Percentiles rank a stretch among this genome's conserved stretches.
phyloP scores from a whole-genome alignment of 306 rosid species.

The Medicago arabica region DNA sequence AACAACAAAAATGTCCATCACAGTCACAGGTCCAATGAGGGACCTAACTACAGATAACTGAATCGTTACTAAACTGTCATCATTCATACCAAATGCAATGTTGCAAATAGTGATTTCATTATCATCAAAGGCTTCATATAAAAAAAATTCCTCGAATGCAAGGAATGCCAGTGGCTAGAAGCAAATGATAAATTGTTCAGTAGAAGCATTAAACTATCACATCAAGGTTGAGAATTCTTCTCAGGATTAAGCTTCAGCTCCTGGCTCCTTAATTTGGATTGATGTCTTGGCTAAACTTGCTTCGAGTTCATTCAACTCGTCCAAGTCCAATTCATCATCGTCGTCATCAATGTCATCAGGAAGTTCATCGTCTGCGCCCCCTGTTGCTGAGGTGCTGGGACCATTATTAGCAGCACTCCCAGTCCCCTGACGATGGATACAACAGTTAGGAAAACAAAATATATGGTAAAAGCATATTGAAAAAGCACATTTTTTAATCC shows the following conservation, averaged over 20 bases:
- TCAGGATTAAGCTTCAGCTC: constrained; percentile 56
- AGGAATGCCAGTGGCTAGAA: constrained; percentile 31
- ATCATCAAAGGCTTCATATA: constrained; percentile 44
- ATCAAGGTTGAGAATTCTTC: constrained; percentile 1
- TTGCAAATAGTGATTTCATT: constrained; percentile 37
- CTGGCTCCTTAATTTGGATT: constrained; percentile 66
- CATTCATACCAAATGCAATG: constrained; percentile 17
- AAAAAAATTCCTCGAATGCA: constrained; percentile 39
- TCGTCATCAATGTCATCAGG: constrained; percentile 49
- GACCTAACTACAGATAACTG: constrained; percentile 12
- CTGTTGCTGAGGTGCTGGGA: constrained; percentile 61
- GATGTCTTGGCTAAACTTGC: constrained; percentile 77
- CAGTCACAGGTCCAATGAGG: constrained; percentile 19
- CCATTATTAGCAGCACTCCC: constrained; percentile 36
- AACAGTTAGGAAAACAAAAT: constrained; percentile 17
- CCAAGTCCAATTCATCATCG: constrained; percentile 68
- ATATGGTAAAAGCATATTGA: background rate
- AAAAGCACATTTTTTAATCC: no score
- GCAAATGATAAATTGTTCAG: constrained; percentile 29
- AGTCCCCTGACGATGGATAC: constrained; percentile 35
- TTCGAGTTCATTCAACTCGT: constrained; percentile 74
- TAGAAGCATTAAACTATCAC: constrained; percentile 35
- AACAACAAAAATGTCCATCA: constrained; percentile 36
- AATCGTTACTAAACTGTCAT: constrained; percentile 15
- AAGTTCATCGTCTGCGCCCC: constrained; percentile 45